phyloP scores from a whole-genome alignment of 176 grass and related monocot species.

The Metroxylon sagu region DNA sequence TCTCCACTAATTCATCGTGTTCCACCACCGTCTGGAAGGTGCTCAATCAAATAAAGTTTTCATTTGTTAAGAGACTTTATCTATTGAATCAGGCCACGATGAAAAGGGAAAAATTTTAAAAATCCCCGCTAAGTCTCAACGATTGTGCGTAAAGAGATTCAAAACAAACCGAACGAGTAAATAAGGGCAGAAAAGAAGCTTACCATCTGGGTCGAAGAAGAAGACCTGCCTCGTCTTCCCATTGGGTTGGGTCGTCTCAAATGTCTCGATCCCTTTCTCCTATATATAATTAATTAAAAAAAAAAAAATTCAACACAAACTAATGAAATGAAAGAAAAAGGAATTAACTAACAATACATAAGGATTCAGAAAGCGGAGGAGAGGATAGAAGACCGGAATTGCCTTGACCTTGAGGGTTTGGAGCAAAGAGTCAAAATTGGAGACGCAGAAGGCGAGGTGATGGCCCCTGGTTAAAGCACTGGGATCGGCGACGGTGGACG shows the following conservation, averaged over 20 bases:
- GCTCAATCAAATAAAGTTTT: too few species aligned
- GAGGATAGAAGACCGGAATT: neutral
- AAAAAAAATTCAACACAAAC: neutral
- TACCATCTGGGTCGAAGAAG: slow-evolving; percentile 97
- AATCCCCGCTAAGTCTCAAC: too few species aligned
- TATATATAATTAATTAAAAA: neutral
- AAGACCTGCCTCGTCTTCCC: slow-evolving; percentile 74
- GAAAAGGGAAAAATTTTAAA: too few species aligned
- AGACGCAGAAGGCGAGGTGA: slow-evolving; percentile 66
- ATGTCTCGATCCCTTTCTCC: slow-evolving; percentile 44
- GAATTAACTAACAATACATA: neutral
- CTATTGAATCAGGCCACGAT: too few species aligned
- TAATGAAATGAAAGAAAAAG: neutral
- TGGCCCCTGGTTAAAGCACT: slow-evolving; percentile 48
- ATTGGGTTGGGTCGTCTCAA: slow-evolving; percentile 66
- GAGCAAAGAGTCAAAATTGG: slow-evolving; percentile 69
- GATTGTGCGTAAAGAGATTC: too few species aligned
- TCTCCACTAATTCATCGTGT: too few species aligned
- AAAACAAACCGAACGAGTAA: too few species aligned
- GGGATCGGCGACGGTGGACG: slow-evolving; percentile 18
- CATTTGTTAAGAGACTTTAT: too few species aligned
- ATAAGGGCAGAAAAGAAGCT: neutral
- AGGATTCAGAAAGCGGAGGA: neutral
- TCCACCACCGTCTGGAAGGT: too few species aligned
- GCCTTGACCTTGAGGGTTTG: slow-evolving; percentile 31